Conservation (phyloP, 2,329 filamentous ascomycete species). For the Pseudonectria buxi region DNA sequence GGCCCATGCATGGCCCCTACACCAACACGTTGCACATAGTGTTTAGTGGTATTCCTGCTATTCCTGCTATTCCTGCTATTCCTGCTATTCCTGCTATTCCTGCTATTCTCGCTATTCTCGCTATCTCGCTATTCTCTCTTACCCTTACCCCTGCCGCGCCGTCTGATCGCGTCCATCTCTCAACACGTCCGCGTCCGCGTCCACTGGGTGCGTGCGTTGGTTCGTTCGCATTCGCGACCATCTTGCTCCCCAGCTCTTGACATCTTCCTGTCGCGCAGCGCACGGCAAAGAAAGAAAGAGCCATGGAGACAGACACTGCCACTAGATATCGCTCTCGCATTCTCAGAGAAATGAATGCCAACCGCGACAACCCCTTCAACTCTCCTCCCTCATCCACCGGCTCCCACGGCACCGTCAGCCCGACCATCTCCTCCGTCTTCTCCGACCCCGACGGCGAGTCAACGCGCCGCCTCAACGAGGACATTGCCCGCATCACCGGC, state of each 20-base stretch:
- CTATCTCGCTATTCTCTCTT: no score
- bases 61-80: no score
- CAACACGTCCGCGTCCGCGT: slow-evolving; percentile 17
- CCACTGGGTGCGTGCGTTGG: slow-evolving; percentile 9
- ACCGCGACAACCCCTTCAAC: slow-evolving; percentile 50
- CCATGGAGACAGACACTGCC: slow-evolving; percentile 36
- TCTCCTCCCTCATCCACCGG: slow-evolving; percentile 53
- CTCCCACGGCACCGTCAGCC: slow-evolving; percentile 50
- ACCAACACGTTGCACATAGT: neutral
- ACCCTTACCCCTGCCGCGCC: slow-evolving; percentile 8
- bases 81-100: no score
- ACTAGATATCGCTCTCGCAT: slow-evolving; percentile 41
- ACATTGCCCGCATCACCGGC: slow-evolving; percentile 38
- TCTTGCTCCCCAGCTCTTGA: slow-evolving; percentile 14
- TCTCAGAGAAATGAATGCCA: slow-evolving; percentile 45
- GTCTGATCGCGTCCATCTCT: slow-evolving; percentile 10
- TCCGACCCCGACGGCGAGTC: slow-evolving; percentile 48
- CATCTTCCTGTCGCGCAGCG: slow-evolving; percentile 15
- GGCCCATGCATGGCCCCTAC: no score
- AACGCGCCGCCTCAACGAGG: slow-evolving; percentile 43
- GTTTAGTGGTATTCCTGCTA: neutral
- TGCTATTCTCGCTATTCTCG: no score
- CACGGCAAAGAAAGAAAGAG: slow-evolving; percentile 23
- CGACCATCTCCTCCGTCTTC: slow-evolving; percentile 47
- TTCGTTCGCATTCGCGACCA: slow-evolving; percentile 13